phyloP scores from a whole-genome alignment of 2,329 filamentous ascomycete species.

The Onygena corvina region DNA sequence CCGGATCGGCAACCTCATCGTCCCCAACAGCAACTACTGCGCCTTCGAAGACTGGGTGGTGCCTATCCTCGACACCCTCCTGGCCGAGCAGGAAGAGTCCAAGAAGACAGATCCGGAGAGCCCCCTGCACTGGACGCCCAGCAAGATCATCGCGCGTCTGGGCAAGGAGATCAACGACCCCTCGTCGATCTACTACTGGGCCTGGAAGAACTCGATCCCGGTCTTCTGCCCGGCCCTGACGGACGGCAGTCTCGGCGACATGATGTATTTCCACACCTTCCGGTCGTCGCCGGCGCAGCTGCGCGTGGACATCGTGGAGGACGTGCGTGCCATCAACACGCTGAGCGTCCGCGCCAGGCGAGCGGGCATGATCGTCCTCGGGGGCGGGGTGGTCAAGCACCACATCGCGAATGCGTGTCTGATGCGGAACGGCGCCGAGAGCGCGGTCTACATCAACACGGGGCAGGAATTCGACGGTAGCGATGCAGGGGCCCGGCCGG shows the following conservation, averaged over 20 bases:
- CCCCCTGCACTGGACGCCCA: constrained; percentile 81
- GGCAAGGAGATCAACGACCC: constrained; percentile 92
- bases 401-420: constrained; percentile 96
- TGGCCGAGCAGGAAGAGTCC: constrained; percentile 79
- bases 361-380: constrained; percentile 89
- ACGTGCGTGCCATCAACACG: constrained; percentile 86
- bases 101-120: constrained; percentile 46
- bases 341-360: constrained; percentile 76
- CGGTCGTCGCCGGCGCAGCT: constrained; percentile 71
- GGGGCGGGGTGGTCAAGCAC: constrained; percentile 92
- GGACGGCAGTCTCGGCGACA: constrained; percentile 88
- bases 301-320: constrained; percentile 80
- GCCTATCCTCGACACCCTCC: constrained; percentile 86
- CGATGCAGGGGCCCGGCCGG: constrained; percentile 84
- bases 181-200: constrained; percentile 90
- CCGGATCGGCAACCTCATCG: constrained; percentile 87
- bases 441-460: constrained; percentile 95
- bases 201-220: constrained; percentile 89
- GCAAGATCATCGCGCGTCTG: constrained; percentile 76
- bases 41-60: constrained; percentile 96
- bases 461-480: constrained; percentile 95
- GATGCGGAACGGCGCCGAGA: constrained; percentile 96
- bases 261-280: constrained; percentile 98
- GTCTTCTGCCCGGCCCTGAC: constrained; percentile 95
- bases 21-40: constrained; percentile 96